These are phyloP conservation scores for Coemansia sp. DNA, from an alignment of 192 early-diverging fungal species.

Conservation along the genomic window DNA sequence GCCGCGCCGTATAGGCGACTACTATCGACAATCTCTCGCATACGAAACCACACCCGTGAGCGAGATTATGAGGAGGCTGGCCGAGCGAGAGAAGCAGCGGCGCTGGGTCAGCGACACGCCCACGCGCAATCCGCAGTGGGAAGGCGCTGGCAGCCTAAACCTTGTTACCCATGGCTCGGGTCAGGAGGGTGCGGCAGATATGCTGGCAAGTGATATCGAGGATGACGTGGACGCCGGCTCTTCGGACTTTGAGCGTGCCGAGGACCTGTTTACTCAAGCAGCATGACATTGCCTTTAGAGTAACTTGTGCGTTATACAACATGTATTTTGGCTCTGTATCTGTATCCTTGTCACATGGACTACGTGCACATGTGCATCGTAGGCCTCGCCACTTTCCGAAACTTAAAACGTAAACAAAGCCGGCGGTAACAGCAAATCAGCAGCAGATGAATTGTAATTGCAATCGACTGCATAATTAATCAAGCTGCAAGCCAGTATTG, in stretches of 20 bases:
- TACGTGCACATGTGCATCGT: not conserved
- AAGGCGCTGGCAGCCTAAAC: not conserved
- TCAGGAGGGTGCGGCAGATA: not conserved
- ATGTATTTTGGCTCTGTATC: not conserved
- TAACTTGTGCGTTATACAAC: not conserved
- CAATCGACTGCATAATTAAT: not conserved
- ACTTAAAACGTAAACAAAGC: not conserved
- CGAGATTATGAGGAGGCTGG: conserved; percentile 39
- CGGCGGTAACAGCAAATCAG: not conserved
- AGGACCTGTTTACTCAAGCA: conserved; percentile 32
- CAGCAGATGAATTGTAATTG: not conserved
- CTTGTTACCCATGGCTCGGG: conserved; percentile 1
- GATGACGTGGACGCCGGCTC: conserved; percentile 4
- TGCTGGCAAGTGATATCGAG: conserved; percentile 3
- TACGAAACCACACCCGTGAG: conserved; percentile 34
- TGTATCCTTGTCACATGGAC: not conserved
- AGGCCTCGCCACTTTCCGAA: not conserved
- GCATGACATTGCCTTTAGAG: conserved; percentile 5
- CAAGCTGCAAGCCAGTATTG: not conserved
- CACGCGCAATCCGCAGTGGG: conserved; percentile 1
- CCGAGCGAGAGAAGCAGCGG: conserved; percentile 46
- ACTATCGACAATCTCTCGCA: conserved; percentile 39
- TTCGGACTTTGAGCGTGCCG: conserved; percentile 44
- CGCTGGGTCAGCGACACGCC: conserved; percentile 52
- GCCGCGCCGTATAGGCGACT: conserved; percentile 25